phyloP scores from a whole-genome alignment of 2,329 filamentous ascomycete genomes.

The Fusarium illudens region DNA sequence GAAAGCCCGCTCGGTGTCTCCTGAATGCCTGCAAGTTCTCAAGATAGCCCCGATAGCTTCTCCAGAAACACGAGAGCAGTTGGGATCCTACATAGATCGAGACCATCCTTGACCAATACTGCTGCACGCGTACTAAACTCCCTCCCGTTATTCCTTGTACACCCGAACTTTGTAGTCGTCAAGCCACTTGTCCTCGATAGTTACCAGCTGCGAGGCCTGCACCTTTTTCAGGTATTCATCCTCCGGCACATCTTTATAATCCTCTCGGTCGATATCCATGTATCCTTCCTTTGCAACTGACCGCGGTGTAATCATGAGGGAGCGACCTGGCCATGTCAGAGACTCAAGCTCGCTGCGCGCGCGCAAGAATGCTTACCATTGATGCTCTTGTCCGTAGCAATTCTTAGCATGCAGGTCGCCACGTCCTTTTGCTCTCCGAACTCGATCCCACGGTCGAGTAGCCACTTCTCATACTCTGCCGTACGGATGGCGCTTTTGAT shows the following conservation, averaged over 20 bases:
- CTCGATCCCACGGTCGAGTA: slow-evolving; percentile 50
- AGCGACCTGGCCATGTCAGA: slow-evolving; percentile 21
- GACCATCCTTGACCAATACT: too few species aligned
- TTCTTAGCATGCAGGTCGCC: slow-evolving; percentile 46
- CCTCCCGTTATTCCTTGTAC: slow-evolving; percentile 34
- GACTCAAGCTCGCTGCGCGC: too few species aligned
- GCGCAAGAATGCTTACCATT: slow-evolving; percentile 26
- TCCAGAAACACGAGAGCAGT: too few species aligned
- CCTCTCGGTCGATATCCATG: slow-evolving; percentile 32
- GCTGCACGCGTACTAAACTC: too few species aligned
- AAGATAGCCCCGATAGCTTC: too few species aligned
- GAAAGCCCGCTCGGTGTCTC: too few species aligned
- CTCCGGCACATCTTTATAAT: slow-evolving; percentile 28
- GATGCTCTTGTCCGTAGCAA: slow-evolving; percentile 45
- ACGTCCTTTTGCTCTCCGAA: slow-evolving; percentile 49
- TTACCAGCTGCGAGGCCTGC: slow-evolving; percentile 24
- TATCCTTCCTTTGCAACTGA: slow-evolving; percentile 31
- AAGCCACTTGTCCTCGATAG: slow-evolving; percentile 33
- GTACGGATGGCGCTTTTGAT: slow-evolving; percentile 49
- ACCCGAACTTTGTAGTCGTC: slow-evolving; percentile 28
- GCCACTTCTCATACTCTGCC: slow-evolving; percentile 52
- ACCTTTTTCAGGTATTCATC: slow-evolving; percentile 30
- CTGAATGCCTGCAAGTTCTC: too few species aligned
- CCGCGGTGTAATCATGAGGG: slow-evolving; percentile 33
- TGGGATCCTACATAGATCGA: too few species aligned